Conservation (phyloP, 129 eudicot species). For the Heracleum sosnowskyi region DNA sequence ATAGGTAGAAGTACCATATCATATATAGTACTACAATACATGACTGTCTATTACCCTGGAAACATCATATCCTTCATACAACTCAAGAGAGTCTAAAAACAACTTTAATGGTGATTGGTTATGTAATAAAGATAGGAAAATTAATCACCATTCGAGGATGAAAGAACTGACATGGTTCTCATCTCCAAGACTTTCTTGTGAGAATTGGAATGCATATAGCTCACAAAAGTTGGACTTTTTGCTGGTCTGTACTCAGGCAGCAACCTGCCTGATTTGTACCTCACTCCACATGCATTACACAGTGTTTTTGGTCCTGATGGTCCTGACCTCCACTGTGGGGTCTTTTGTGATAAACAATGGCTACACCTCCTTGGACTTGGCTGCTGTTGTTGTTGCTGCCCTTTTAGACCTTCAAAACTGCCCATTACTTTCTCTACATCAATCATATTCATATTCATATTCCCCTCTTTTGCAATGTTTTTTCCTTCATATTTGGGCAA, state of each 20-base stretch:
- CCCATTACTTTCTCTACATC: conserved; percentile 6
- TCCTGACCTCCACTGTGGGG: conserved; percentile 61
- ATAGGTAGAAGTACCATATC: background rate
- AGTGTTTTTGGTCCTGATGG: conserved; percentile 57
- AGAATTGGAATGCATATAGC: conserved; percentile 48
- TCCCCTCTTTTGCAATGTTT: conserved; percentile 7
- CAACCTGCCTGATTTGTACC: conserved; percentile 63
- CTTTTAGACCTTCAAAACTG: conserved; percentile 17
- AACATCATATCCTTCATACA: background rate
- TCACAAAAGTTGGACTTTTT: conserved; percentile 56
- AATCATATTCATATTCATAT: background rate
- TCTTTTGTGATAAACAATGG: conserved; percentile 49
- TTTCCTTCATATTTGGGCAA: conserved; percentile 20
- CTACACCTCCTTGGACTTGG: conserved; percentile 49
- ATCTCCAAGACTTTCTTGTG: conserved; percentile 58
- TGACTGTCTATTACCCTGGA: background rate
- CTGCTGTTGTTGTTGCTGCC: conserved; percentile 17
- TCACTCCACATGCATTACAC: conserved; percentile 78
- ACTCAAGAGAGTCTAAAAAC: background rate
- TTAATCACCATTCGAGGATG: conserved; percentile 15
- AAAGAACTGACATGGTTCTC: conserved; percentile 24
- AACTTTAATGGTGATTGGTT: background rate
- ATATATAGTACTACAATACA: background rate
- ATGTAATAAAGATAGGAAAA: conserved; percentile 6
- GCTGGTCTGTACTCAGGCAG: conserved; percentile 73